A percentile compares a stretch with the other conserved stretches of the same genome.
Conservation (phyloP, 2,329 filamentous ascomycete genomes). For the Trichoderma afroharzianum region DNA sequence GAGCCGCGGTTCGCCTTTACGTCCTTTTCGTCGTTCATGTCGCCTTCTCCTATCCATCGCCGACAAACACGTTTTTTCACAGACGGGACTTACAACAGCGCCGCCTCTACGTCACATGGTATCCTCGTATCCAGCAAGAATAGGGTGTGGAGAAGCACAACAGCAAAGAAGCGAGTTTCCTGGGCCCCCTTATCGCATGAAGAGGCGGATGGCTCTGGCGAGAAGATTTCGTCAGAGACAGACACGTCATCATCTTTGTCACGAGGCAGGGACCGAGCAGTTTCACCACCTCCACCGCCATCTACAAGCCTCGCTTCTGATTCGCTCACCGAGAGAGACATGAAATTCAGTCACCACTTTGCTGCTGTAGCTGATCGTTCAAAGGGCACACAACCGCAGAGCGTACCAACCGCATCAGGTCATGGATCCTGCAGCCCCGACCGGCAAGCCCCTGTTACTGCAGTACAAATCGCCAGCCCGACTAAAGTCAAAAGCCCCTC, state of each 20-base stretch:
- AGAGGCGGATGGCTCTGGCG: slow-evolving; percentile 6
- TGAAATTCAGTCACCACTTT: slow-evolving; percentile 48
- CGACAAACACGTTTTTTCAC: slow-evolving; percentile 13
- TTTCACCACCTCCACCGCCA: slow-evolving; percentile 40
- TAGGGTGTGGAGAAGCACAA: slow-evolving; percentile 31
- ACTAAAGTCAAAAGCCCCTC: not conserved
- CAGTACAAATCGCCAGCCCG: slow-evolving; percentile 11
- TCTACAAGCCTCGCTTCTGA: slow-evolving; percentile 35
- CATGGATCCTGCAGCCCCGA: slow-evolving; percentile 24
- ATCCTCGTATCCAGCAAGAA: slow-evolving; percentile 36
- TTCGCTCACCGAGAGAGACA: slow-evolving; percentile 33
- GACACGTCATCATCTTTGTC: slow-evolving; percentile 10
- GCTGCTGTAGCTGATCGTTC: slow-evolving; percentile 39
- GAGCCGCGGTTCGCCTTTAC: slow-evolving; percentile 48
- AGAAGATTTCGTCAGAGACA: not conserved
- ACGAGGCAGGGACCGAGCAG: slow-evolving; percentile 22
- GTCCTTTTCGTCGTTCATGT: slow-evolving; percentile 51
- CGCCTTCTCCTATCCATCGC: slow-evolving; percentile 43
- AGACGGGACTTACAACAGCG: slow-evolving; percentile 1
- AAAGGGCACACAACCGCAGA: slow-evolving; percentile 28
- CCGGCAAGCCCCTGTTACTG: slow-evolving; percentile 26
- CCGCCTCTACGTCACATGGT: slow-evolving; percentile 32
- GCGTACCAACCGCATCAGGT: slow-evolving; percentile 44
- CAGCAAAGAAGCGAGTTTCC: slow-evolving; percentile 32
- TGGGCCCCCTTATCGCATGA: slow-evolving; percentile 36